Conservation (phyloP, 495 filamentous ascomycete genomes). For the Massariosphaeria phaeospora region DNA sequence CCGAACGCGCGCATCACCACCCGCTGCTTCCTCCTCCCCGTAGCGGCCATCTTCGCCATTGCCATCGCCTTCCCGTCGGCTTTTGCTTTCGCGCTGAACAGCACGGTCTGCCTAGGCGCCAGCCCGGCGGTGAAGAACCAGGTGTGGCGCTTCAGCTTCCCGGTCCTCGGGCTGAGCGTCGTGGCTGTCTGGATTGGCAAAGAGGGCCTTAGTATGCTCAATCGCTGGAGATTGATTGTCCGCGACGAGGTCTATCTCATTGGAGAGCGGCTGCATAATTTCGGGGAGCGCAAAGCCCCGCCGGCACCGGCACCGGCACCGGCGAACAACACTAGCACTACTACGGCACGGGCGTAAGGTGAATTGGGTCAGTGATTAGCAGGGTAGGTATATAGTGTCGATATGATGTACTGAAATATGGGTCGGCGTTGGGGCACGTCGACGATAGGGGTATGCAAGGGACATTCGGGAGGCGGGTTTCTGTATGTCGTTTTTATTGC, state of each 20-base stretch:
- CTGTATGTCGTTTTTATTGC: too few species aligned
- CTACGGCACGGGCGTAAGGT: too few species aligned
- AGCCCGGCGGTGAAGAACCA: constrained; percentile 14
- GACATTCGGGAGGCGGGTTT: too few species aligned
- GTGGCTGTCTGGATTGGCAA: constrained; percentile 46
- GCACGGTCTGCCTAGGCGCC: constrained; percentile 12
- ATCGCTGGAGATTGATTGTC: constrained; percentile 75
- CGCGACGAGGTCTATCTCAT: constrained; percentile 94
- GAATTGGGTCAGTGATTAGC: too few species aligned
- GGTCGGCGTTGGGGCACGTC: too few species aligned
- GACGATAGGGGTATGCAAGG: too few species aligned
- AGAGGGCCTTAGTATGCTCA: constrained; percentile 47
- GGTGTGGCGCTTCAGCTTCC: constrained; percentile 35
- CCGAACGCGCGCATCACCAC: constrained; percentile 77
- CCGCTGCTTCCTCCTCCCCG: constrained; percentile 73
- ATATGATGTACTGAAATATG: too few species aligned
- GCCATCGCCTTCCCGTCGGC: constrained; percentile 58
- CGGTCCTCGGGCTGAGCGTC: constrained; percentile 36
- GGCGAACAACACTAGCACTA: too few species aligned
- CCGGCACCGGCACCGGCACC: neutral
- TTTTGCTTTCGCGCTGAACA: constrained; percentile 31
- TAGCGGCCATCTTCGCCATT: constrained; percentile 51
- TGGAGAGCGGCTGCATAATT: constrained; percentile 89
- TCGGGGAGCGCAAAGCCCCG: constrained; percentile 53
- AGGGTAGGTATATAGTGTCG: too few species aligned